Conservation (phyloP, 345 rosid species). For the Hevea brasiliensis region DNA sequence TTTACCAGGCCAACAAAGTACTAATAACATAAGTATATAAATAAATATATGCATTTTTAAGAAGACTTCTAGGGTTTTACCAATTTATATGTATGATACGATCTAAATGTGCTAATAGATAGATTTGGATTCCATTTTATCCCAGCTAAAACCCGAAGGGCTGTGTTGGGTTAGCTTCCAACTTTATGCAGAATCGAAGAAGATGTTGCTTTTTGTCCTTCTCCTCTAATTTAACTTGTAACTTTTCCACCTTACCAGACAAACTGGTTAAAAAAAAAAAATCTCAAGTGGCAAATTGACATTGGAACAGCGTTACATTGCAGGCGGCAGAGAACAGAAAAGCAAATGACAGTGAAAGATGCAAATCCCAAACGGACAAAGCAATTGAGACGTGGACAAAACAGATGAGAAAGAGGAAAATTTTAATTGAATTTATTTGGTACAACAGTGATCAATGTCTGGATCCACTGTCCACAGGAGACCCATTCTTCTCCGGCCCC, state of each 20-base stretch:
- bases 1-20: no score
- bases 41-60: no score
- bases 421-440: not conserved
- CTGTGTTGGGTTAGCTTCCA: not conserved
- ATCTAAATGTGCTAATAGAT: no score
- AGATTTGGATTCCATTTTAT: no score
- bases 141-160: no score
- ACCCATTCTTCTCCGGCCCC: constrained; percentile 3
- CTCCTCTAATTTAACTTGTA: not conserved
- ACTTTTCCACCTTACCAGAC: not conserved
- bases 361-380: constrained; percentile 4
- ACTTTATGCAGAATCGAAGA: constrained; percentile 12
- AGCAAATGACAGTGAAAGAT: not conserved
- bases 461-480: not conserved
- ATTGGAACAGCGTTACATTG: no score
- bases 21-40: no score
- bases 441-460: not conserved
- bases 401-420: no score
- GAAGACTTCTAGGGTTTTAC: no score
- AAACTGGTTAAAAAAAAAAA: not conserved
- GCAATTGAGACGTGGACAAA: not conserved
- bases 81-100: no score
- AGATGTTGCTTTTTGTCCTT: not conserved
- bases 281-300: no score
- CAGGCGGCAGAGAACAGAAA: no score